phyloP scores from a whole-genome alignment of 495 filamentous ascomycete species.

The Annulohypoxylon moriforme region DNA sequence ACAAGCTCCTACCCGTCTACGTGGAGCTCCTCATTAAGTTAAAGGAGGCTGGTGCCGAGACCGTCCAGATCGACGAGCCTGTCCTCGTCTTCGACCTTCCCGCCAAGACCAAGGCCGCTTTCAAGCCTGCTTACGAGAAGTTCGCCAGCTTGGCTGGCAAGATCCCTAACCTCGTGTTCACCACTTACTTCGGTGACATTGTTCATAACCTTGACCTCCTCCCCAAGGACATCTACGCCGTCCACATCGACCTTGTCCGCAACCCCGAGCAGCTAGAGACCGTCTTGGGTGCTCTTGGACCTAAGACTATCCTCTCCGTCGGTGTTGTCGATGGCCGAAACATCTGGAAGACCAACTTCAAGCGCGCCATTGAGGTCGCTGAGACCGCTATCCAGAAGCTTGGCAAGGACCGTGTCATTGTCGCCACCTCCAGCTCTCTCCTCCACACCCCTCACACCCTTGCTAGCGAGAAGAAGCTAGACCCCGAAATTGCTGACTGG shows the following conservation, averaged over 20 bases:
- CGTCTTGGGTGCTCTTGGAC: constrained; percentile 78
- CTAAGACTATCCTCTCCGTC: constrained; percentile 87
- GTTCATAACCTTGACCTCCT: constrained; percentile 97
- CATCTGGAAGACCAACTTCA: constrained; percentile 99
- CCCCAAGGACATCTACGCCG: constrained; percentile 76
- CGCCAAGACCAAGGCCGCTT: constrained; percentile 89
- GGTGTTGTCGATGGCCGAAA: constrained; percentile 98
- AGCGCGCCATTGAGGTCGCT: constrained; percentile 86
- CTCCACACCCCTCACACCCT: constrained; percentile 98
- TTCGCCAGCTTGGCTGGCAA: constrained; percentile 77
- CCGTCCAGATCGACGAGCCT: constrained; percentile 97
- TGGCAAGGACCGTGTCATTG: constrained; percentile 94
- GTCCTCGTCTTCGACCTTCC: constrained; percentile 92
- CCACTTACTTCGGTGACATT: constrained; percentile 99
- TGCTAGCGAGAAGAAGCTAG: constrained; percentile 95
- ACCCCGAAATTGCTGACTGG: constrained; percentile 92
- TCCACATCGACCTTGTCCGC: constrained; percentile 96
- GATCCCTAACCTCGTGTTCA: constrained; percentile 83
- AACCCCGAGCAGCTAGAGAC: constrained; percentile 94
- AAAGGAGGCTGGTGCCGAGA: constrained; percentile 94
- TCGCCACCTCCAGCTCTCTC: constrained; percentile 95
- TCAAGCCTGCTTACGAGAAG: constrained; percentile 97
- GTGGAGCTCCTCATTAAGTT: constrained; percentile 88
- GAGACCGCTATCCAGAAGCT: constrained; percentile 92
- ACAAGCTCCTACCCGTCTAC: constrained; percentile 92